Base-by-base conservation (phyloP, 331 rosid genomes). In the Quercus lobata region DNA sequence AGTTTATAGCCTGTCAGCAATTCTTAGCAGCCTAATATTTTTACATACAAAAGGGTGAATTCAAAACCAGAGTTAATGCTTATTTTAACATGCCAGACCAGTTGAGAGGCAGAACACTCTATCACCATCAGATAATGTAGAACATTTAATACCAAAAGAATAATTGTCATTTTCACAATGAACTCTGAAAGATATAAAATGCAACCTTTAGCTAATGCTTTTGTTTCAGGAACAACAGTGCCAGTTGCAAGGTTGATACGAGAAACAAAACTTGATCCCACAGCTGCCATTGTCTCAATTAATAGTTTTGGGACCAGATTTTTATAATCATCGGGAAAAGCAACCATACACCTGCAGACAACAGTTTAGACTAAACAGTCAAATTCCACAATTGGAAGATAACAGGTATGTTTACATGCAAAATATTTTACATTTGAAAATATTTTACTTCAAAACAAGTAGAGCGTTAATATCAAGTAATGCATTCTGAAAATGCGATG, bases 221-320 rank as follows among this genome's bases (percentile, higher is more conserved):
- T 91, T 78, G 99, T 96, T 86, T 93, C 99, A 41, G 99, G 97
- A 89, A 93, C 93, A 82, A 85, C 93, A 73, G 89, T 96, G 46
- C 96, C 97, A 29, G 91, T 90, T 17, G 97, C 96, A 87, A 84
- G 84, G 88, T 92, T 90, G 82, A 93, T 80, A 83, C 91, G 93
- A 44, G 97, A 93, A 88, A 90, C 82, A 90, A 96, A 96, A 89
- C 97, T 87, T 18, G 93, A 72, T 14, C 97, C 94, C 41, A 93
- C 83, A 74, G 89, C 88, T 63, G 85, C 80, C 99, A 96, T 90
- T 24, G 87, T 92, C 91, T 96, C 99, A 78, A 88, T 82, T 37
- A 96, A 85, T 61, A 96, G 89, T 88, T 88, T 96, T 24, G 99
- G 98, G 30, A 93, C 97, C 30, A 96, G 92, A 83, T 79, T 79